These are phyloP conservation scores for Euphorbia schlechtendalii DNA, from an alignment of 441 rosid genomes.

Conservation along the genomic window DNA sequence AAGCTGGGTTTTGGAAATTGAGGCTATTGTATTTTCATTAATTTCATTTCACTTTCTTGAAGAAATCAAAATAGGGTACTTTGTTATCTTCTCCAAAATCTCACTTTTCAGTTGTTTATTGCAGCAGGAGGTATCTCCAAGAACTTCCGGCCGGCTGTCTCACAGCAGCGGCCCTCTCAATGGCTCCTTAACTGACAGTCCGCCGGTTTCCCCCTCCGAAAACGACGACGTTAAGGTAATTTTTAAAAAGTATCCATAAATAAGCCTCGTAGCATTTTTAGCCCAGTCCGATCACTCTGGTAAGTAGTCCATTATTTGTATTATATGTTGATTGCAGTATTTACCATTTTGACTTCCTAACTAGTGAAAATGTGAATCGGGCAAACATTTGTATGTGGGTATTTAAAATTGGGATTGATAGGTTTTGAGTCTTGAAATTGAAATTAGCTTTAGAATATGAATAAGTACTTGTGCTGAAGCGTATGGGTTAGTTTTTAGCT, in stretches of 20 bases:
- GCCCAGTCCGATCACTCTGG: no score
- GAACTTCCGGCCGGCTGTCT: conserved; percentile 92
- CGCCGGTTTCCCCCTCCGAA: conserved; percentile 91
- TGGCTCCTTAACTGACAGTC: conserved; percentile 81
- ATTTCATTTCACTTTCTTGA: neutral
- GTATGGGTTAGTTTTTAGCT: conserved; percentile 1
- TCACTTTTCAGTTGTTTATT: neutral
- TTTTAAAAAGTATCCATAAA: no score
- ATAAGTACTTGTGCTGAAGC: neutral
- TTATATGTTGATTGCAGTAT: no score
- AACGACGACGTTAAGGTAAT: conserved; percentile 75
- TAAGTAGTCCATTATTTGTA: no score
- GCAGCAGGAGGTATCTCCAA: conserved; percentile 93
- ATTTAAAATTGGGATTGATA: no score
- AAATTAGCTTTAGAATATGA: neutral
- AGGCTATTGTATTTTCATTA: neutral
- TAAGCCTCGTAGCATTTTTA: no score
- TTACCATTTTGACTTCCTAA: no score
- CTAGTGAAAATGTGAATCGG: no score
- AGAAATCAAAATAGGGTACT: neutral
- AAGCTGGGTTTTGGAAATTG: conserved; percentile 3
- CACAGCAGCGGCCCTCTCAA: conserved; percentile 97
- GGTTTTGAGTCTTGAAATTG: neutral
- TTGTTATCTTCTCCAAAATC: neutral
- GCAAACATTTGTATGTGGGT: neutral